Evolutionary conservation across 1,139 yeast species (phyloP).

Genomic region (Keqinozyma sinolaborantium): DNA sequence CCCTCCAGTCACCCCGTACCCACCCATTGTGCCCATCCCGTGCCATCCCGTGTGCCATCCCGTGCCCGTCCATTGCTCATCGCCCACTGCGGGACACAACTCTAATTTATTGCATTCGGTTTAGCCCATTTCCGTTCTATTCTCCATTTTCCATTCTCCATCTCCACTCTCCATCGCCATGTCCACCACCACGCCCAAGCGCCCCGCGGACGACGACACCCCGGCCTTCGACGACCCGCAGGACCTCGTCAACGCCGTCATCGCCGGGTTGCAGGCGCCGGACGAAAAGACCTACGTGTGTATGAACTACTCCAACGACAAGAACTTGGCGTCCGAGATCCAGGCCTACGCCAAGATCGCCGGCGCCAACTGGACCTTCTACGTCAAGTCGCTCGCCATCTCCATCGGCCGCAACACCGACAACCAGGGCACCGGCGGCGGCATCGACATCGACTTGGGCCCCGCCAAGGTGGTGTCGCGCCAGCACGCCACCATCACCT

Average conservation of each 20-base stretch:
- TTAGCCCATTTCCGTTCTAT: too few relatives aligned
- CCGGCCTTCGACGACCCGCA: slow-evolving; percentile 46
- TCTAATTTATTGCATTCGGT: too few relatives aligned
- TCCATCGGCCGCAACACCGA: slow-evolving; percentile 88
- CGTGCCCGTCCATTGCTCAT: too few relatives aligned
- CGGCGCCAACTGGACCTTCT: slow-evolving; percentile 91
- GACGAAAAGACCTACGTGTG: slow-evolving; percentile 50
- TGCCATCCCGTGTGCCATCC: too few relatives aligned
- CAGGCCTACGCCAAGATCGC: slow-evolving; percentile 96
- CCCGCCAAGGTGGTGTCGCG: slow-evolving; percentile 96
- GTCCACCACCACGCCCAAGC: too few relatives aligned
- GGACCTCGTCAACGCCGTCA: slow-evolving; percentile 52
- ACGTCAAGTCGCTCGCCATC: slow-evolving; percentile 76
- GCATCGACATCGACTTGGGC: slow-evolving; percentile 87
- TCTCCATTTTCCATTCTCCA: too few relatives aligned
- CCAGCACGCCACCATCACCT: slow-evolving; percentile 80
- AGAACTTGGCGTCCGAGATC: slow-evolving; percentile 76
- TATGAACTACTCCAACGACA: slow-evolving; percentile 57
- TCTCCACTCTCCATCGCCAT: too few relatives aligned
- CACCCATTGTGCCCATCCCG: slow-evolving; percentile 1
- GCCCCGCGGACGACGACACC: slow-evolving; percentile 22
- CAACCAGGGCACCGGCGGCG: slow-evolving; percentile 11
- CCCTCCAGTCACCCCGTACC: too few relatives aligned
- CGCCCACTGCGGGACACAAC: too few relatives aligned
- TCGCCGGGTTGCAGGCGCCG: slow-evolving; percentile 45